A percentile compares a stretch with the other conserved stretches of the same genome.
phyloP scores from a whole-genome alignment of 371 early-diverging fungal genomes.

The Mortierella sp. region DNA sequence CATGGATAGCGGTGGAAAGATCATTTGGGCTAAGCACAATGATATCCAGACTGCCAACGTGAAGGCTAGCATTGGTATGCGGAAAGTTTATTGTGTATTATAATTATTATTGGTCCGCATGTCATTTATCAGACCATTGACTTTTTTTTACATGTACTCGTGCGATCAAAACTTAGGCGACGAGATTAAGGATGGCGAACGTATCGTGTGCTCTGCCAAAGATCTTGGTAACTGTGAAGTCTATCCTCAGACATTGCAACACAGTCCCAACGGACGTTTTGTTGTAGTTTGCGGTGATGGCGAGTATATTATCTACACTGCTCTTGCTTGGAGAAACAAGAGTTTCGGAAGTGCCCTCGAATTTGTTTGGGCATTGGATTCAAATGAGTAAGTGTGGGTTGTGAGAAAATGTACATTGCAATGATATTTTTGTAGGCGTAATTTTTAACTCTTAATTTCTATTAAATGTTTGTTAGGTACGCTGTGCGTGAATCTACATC shows the following conservation, averaged over 20 bases:
- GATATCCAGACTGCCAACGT: slow-evolving; percentile 96
- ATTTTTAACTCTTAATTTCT: neutral
- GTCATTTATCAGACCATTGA: neutral
- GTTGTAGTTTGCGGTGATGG: slow-evolving; percentile 99
- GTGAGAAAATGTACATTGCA: no score
- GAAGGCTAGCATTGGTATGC: slow-evolving; percentile 71
- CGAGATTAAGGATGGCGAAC: slow-evolving; percentile 92
- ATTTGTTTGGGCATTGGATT: slow-evolving; percentile 97
- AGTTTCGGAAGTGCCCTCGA: slow-evolving; percentile 95
- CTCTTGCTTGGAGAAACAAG: slow-evolving; percentile 99
- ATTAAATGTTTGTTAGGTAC: slow-evolving; percentile 42
- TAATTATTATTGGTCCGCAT: neutral
- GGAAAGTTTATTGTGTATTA: neutral
- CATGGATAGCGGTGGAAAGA: slow-evolving; percentile 96
- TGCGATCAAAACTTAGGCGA: slow-evolving; percentile 51
- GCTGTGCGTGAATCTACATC: slow-evolving; percentile 94
- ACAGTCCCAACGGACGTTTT: slow-evolving; percentile 97
- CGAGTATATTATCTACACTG: slow-evolving; percentile 99
- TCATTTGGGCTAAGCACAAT: slow-evolving; percentile 97
- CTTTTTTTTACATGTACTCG: neutral
- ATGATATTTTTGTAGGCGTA: neutral
- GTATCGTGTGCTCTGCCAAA: slow-evolving; percentile 86
- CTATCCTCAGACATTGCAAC: slow-evolving; percentile 94
- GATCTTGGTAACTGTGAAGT: slow-evolving; percentile 98
- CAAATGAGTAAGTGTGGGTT: slow-evolving; percentile 72